A percentile compares a stretch with the other conserved stretches of the same genome.
Conservation (phyloP, 2,329 filamentous ascomycete species). For the Didymella pomorum region DNA sequence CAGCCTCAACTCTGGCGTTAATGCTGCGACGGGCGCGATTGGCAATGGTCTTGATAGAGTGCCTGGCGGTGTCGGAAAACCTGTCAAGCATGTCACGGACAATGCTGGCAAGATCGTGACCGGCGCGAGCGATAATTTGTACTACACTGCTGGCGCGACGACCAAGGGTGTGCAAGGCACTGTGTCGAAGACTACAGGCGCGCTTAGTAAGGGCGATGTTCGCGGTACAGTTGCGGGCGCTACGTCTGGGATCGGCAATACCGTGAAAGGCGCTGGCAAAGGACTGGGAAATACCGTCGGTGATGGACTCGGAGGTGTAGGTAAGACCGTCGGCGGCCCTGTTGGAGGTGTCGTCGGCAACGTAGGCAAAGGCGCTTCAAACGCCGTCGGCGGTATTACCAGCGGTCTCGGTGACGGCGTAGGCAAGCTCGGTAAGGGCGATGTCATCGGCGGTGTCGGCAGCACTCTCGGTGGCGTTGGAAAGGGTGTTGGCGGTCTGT, state of each 20-base stretch:
- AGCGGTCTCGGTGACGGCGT: constrained; percentile 56
- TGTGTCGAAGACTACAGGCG: constrained; percentile 54
- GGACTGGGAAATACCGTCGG: constrained; percentile 48
- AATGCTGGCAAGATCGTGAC: constrained; percentile 54
- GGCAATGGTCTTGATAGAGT: constrained; percentile 50
- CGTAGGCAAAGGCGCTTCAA: constrained; percentile 53
- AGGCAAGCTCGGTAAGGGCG: constrained; percentile 55
- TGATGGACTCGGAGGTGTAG: constrained; percentile 51
- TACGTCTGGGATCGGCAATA: constrained; percentile 49
- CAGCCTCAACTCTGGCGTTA: constrained; percentile 48
- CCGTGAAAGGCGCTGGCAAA: constrained; percentile 47
- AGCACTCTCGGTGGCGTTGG: constrained; percentile 54
- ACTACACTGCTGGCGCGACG: constrained; percentile 52
- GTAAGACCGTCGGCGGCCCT: constrained; percentile 49
- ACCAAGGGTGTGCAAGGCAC: constrained; percentile 55
- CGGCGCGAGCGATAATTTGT: constrained; percentile 50
- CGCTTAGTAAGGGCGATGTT: constrained; percentile 54
- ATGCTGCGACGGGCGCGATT: constrained; percentile 47
- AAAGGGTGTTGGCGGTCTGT: constrained; percentile 48
- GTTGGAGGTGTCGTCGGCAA: constrained; percentile 54
- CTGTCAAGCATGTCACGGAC: constrained; percentile 52
- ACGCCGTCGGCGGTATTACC: constrained; percentile 53
- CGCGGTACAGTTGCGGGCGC: constrained; percentile 51
- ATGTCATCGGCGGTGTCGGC: constrained; percentile 55
- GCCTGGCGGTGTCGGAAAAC: constrained; percentile 47